Percentiles rank a stretch among this genome's conserved stretches.
These are phyloP conservation scores for Linum tenue DNA, from an alignment of 345 rosid genomes.

Conservation along the genomic window DNA sequence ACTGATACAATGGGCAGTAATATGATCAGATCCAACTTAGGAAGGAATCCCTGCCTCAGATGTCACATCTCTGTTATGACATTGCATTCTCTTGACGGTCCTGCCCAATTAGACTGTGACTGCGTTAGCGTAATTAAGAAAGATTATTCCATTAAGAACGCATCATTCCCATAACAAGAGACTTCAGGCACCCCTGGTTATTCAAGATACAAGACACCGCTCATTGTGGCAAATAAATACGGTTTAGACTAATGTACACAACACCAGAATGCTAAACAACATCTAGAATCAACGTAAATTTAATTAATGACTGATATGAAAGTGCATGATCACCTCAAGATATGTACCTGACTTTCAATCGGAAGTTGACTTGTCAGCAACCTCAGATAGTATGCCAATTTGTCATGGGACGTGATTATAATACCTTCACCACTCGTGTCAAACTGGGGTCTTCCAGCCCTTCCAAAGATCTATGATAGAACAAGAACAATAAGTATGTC, in stretches of 20 bases:
- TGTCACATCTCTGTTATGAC: no score
- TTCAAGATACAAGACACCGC: not conserved
- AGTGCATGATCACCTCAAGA: not conserved
- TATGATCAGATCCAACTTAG: no score
- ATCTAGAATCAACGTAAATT: no score
- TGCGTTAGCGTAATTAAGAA: no score
- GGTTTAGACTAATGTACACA: not conserved
- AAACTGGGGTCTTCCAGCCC: conserved; percentile 99
- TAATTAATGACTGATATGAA: not conserved
- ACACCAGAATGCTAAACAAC: not conserved
- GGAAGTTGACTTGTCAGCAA: conserved; percentile 95
- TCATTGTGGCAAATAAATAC: not conserved
- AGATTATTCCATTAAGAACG: not conserved
- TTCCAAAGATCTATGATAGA: conserved; percentile 74
- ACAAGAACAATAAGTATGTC: conserved; percentile 1
- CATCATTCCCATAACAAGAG: not conserved
- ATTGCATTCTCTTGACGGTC: no score
- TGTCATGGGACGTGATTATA: conserved; percentile 92
- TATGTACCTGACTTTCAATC: conserved; percentile 88
- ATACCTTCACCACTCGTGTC: conserved; percentile 98
- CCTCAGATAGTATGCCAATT: conserved; percentile 81
- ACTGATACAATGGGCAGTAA: no score
- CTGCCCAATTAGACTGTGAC: no score
- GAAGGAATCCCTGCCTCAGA: no score
- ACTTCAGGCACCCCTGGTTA: no score